Percentiles rank a stretch among this genome's conserved stretches.
Evolutionary conservation across 2,329 filamentous ascomycete species (phyloP).

Genomic region (Aspergillus terreus): DNA sequence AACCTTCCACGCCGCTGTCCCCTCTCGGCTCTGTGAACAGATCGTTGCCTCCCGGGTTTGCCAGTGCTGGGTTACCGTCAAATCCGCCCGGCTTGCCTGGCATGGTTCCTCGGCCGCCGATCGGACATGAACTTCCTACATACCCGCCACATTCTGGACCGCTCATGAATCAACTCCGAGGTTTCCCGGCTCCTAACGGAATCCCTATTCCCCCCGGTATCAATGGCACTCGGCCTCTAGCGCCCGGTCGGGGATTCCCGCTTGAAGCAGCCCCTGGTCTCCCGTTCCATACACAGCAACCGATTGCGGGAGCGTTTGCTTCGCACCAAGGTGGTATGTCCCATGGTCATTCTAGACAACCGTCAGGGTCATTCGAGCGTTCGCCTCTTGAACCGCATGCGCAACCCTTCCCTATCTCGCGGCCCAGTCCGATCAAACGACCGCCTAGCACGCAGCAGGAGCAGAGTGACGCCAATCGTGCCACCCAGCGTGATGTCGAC

Average conservation of each 20-base stretch:
- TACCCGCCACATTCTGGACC: slow-evolving; percentile 51
- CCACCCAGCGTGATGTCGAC: slow-evolving; percentile 59
- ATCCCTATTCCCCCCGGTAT: slow-evolving; percentile 58
- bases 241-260: slow-evolving; percentile 53
- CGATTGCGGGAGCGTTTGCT: slow-evolving; percentile 36
- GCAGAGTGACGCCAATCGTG: slow-evolving; percentile 38
- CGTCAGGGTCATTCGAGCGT: slow-evolving; percentile 61
- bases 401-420: slow-evolving; percentile 68
- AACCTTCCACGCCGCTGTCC: slow-evolving; percentile 61
- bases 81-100: slow-evolving; percentile 54
- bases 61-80: slow-evolving; percentile 51
- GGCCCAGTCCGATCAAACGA: slow-evolving; percentile 82
- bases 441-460: slow-evolving; percentile 68
- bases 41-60: slow-evolving; percentile 50
- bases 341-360: slow-evolving; percentile 68
- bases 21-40: slow-evolving; percentile 61
- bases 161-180: slow-evolving; percentile 54
- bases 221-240: slow-evolving; percentile 58
- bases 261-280: slow-evolving; percentile 45
- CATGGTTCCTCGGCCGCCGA: slow-evolving; percentile 50
- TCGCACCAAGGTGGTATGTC: slow-evolving; percentile 39
- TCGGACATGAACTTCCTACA: slow-evolving; percentile 52
- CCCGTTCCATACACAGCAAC: slow-evolving; percentile 40
- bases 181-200: slow-evolving; percentile 49
- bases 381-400: slow-evolving; percentile 57